Base-by-base conservation (phyloP, 2,329 filamentous ascomycete genomes). In the Pseudogymnoascus sp. region DNA sequence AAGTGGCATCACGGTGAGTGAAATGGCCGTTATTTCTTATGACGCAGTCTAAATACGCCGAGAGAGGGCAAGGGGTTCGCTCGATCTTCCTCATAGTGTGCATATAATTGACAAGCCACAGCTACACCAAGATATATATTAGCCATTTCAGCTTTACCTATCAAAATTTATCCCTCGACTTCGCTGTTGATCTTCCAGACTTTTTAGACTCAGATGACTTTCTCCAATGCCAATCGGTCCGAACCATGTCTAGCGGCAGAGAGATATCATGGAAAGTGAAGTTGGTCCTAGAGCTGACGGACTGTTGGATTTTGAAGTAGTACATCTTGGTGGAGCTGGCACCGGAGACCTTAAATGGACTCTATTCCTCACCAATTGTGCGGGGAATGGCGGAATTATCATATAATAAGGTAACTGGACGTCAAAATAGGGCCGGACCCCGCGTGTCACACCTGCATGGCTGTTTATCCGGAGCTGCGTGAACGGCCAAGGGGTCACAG, bases 381-480 rank as follows among this genome's bases (percentile, higher is more conserved):
- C 49, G 16, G 49, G 46, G 49, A 56, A 34, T 56, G 18, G 49
- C 49, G 49, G 49, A 53, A 16, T 34, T 34, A 34, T 56, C 49
- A 18, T 11, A 34, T 11, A 56, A 56, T 56, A 34, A 34, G 28
- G 28, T 34, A 34, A 12, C 6, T 5, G 18, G 49, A 56, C 49
- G 49, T 56, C 49, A 56, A 56, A 56, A 56, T 18, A 56, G 28
- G 49, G 49, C 49, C 28, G 16, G 49, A 16, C 12, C n/a, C n/a
- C 34, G 25, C 12, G n/a, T 18, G 7, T n/a, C 43, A 46, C 43
- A 49, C n/a, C 46, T 12, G 25, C 49, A 56, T 56, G 28, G 28
- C n/a, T 34, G 11, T 56, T 56, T 56, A 31, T 14, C 49, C 49
- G 49, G 11, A 34, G 49, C 49, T 34, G 34, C 5, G 46, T 34